Conservation (phyloP, 495 filamentous ascomycete species). For the Aspergillus sclerotiicarbonarius region DNA sequence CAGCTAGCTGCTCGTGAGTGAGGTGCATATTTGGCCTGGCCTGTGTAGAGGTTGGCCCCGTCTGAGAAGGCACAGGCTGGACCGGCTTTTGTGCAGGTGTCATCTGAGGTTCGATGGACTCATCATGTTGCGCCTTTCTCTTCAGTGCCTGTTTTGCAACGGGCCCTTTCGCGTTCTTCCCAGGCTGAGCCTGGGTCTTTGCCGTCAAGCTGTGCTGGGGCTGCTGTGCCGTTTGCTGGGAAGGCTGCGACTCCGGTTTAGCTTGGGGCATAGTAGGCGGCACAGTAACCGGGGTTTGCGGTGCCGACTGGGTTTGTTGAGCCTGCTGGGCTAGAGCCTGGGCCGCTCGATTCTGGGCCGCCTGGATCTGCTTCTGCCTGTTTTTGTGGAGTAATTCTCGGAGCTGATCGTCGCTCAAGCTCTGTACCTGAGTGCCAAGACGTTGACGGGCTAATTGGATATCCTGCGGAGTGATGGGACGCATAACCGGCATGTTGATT, state of each 20-base stretch:
- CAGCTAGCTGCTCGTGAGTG: constrained; percentile 52
- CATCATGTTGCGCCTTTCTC: constrained; percentile 64
- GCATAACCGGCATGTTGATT: constrained; percentile 31
- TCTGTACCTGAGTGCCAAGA: constrained; percentile 38
- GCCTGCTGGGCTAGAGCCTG: constrained; percentile 24
- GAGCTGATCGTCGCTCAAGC: constrained; percentile 55
- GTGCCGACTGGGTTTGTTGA: constrained; percentile 36
- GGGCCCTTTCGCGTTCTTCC: constrained; percentile 28
- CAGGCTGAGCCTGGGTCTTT: constrained; percentile 26
- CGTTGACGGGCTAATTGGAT: constrained; percentile 43
- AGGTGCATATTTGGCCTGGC: constrained; percentile 34
- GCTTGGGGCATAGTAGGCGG: constrained; percentile 21
- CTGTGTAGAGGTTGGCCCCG: constrained; percentile 30
- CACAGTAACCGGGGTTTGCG: constrained; percentile 33
- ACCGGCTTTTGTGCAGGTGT: constrained; percentile 33
- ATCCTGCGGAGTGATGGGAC: constrained; percentile 44
- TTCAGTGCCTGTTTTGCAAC: constrained; percentile 37
- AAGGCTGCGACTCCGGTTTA: constrained; percentile 24
- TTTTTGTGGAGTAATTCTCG: constrained; percentile 37
- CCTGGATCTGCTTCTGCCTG: constrained; percentile 36
- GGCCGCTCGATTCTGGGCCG: constrained; percentile 27
- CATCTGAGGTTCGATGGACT: constrained; percentile 55
- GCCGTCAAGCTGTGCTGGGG: constrained; percentile 16
- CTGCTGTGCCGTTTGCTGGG: constrained; percentile 5
- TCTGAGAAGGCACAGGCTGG: constrained; percentile 28